A percentile compares a stretch with the other conserved stretches of the same genome.
Conservation (phyloP, 2,329 filamentous ascomycete genomes). For the Davidsoniella neocaledoniae region DNA sequence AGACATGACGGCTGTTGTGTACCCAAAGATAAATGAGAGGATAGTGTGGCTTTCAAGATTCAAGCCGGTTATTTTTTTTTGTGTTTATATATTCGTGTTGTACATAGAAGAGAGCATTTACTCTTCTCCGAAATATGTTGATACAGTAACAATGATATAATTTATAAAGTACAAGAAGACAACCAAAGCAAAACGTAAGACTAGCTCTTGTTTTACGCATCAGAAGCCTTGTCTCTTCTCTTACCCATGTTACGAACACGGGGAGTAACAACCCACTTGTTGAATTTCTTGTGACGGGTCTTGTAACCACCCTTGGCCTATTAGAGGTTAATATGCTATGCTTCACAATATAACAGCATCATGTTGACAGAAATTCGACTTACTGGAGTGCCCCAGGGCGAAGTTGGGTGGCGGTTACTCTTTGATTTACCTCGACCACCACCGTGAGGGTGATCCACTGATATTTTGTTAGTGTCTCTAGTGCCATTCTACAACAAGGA, state of each 20-base stretch:
- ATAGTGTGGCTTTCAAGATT: neutral
- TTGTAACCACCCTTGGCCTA: slow-evolving; percentile 78
- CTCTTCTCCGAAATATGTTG: slow-evolving; percentile 8
- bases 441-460: slow-evolving; percentile 90
- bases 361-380: slow-evolving; percentile 24
- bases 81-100: slow-evolving; percentile 1
- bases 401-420: slow-evolving; percentile 89
- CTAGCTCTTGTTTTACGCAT: slow-evolving; percentile 3
- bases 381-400: slow-evolving; percentile 92
- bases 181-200: neutral
- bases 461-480: slow-evolving; percentile 5
- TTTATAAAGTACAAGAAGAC: neutral
- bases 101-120: slow-evolving; percentile 7
- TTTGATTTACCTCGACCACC: slow-evolving; percentile 99
- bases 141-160: slow-evolving; percentile 4
- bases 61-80: neutral
- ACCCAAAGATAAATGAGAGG: too few relatives aligned
- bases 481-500: neutral
- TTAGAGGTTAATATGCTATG: slow-evolving; percentile 17
- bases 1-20: too few relatives aligned
- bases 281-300: slow-evolving; percentile 78
- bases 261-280: slow-evolving; percentile 77
- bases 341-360: neutral
- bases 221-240: slow-evolving; percentile 46
- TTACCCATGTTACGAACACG: slow-evolving; percentile 83